Percentiles rank a stretch among this genome's conserved stretches.
Conservation (phyloP, 352 stramenopile species). For the Discostella stelligera region DNA sequence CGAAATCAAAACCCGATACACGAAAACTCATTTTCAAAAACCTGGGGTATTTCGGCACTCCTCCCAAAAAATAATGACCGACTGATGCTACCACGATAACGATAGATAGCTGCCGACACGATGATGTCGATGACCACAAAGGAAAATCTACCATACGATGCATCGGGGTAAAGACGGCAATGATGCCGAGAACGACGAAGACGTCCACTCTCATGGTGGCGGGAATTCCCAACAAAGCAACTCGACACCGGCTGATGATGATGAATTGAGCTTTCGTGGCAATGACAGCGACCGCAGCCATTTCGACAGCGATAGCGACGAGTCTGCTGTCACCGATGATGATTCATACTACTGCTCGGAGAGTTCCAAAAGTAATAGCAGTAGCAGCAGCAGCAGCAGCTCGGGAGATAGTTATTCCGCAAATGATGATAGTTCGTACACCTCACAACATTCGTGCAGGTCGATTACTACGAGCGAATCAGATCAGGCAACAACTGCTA, state of each 20-base stretch:
- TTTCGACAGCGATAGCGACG: background rate
- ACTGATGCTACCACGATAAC: background rate
- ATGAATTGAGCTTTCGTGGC: background rate
- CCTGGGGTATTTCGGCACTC: too few species aligned
- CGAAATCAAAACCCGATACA: too few species aligned
- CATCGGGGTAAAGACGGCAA: background rate
- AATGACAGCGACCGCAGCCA: background rate
- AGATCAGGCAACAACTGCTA: too few species aligned
- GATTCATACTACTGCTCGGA: background rate
- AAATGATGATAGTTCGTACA: too few species aligned
- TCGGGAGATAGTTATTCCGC: too few species aligned
- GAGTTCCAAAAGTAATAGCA: too few species aligned
- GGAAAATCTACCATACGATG: background rate
- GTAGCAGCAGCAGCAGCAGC: too few species aligned
- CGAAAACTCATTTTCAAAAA: too few species aligned
- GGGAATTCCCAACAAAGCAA: background rate
- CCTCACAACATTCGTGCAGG: too few species aligned
- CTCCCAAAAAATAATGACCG: background rate
- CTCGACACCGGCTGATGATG: background rate
- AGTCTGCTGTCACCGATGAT: background rate
- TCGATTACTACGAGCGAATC: too few species aligned
- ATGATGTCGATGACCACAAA: background rate
- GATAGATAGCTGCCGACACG: too few species aligned
- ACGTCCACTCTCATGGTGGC: background rate
- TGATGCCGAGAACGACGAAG: background rate